Evolutionary conservation across 441 rosid species (phyloP).

Genomic region (Pelargonium myrrhifolium): DNA sequence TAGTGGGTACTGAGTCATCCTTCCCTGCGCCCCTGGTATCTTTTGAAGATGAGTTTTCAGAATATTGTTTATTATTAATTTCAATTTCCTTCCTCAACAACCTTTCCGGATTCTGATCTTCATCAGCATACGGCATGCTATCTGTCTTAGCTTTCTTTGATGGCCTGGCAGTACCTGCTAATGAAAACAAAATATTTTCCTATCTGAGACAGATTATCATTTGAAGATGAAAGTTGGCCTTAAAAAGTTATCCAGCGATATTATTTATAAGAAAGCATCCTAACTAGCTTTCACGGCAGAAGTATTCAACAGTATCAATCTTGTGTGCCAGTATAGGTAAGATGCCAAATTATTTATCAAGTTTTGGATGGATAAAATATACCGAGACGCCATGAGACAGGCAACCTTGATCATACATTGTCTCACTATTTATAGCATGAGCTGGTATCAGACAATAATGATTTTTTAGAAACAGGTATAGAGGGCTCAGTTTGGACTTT

Average conservation of each 20-base stretch:
- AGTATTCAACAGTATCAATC: conserved; percentile 1
- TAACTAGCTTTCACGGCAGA: background rate
- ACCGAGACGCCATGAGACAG: too few relatives aligned
- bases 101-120: conserved; percentile 2
- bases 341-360: background rate
- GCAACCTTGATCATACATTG: background rate
- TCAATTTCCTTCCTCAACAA: conserved; percentile 3
- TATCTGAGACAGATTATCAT: background rate
- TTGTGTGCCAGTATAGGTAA: background rate
- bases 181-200: conserved; percentile 2
- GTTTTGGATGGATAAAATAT: too few relatives aligned
- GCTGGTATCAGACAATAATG: background rate
- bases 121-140: conserved; percentile 1
- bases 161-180: conserved; percentile 6
- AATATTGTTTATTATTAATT: background rate
- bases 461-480: background rate
- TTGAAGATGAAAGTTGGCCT: background rate
- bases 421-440: background rate
- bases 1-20: conserved; percentile 4
- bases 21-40: background rate
- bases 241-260: background rate
- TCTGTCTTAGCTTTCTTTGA: conserved; percentile 6
- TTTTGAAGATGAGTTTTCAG: conserved; percentile 2
- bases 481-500: too few relatives aligned
- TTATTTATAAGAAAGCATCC: background rate